Evolutionary conservation across 2,329 filamentous ascomycete genomes (phyloP).

Genomic region (Didymella lethalis): DNA sequence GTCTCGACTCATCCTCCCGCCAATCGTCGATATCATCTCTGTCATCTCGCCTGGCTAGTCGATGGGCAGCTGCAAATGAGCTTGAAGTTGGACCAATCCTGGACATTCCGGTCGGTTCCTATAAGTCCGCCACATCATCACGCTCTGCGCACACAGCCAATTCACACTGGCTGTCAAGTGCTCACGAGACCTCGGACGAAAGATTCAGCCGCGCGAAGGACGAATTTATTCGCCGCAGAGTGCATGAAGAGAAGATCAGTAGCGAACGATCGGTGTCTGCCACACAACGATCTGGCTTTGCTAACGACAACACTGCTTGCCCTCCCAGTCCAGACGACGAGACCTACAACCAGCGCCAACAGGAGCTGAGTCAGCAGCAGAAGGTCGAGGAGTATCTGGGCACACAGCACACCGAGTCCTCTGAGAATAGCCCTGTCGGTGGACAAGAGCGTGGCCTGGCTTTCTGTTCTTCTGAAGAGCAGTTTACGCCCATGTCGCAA

Average conservation of each 20-base stretch:
- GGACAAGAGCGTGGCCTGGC: slow-evolving; percentile 41
- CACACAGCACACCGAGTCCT: slow-evolving; percentile 41
- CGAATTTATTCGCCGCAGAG: slow-evolving; percentile 48
- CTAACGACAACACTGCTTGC: slow-evolving; percentile 48
- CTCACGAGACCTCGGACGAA: slow-evolving; percentile 41
- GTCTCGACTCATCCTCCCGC: slow-evolving; percentile 42
- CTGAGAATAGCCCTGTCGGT: slow-evolving; percentile 53
- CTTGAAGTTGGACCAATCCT: slow-evolving; percentile 33
- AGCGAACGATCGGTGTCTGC: slow-evolving; percentile 36
- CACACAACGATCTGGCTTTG: slow-evolving; percentile 37
- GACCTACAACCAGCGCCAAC: slow-evolving; percentile 36
- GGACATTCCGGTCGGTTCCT: slow-evolving; percentile 25
- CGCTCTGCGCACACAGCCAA: slow-evolving; percentile 22
- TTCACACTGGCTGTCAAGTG: slow-evolving; percentile 18
- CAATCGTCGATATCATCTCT: slow-evolving; percentile 52
- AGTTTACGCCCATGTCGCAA: slow-evolving; percentile 59
- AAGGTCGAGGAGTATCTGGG: slow-evolving; percentile 45
- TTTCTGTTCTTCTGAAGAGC: slow-evolving; percentile 59
- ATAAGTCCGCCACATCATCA: slow-evolving; percentile 18
- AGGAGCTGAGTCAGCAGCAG: slow-evolving; percentile 37
- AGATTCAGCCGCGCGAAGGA: slow-evolving; percentile 50
- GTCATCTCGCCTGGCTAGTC: slow-evolving; percentile 44
- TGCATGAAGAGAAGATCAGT: slow-evolving; percentile 41
- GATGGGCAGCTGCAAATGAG: slow-evolving; percentile 37
- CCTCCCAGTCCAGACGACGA: slow-evolving; percentile 60